phyloP scores from a whole-genome alignment of 176 grass and related monocot species.

The Miscanthus lutarioriparius region DNA sequence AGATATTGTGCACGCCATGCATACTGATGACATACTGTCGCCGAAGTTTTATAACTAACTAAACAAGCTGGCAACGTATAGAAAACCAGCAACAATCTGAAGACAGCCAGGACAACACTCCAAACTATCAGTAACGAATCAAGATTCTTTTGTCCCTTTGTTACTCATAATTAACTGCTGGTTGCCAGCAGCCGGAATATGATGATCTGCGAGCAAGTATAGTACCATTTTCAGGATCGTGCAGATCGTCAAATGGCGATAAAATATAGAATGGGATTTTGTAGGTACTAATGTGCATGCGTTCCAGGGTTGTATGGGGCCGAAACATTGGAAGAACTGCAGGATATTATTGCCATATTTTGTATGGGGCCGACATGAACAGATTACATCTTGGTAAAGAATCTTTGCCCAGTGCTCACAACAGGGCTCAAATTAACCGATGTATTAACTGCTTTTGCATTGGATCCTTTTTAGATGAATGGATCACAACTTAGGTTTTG shows the following conservation, averaged over 20 bases:
- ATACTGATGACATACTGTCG: not conserved
- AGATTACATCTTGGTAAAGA: not conserved
- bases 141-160: not conserved
- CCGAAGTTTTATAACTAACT: not conserved
- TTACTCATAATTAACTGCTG: not conserved
- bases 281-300: not conserved
- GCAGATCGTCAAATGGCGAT: not conserved
- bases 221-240: not conserved
- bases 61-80: not conserved
- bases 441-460: not conserved
- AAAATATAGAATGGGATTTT: not conserved
- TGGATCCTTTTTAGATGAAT: too few relatives aligned
- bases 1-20: not conserved
- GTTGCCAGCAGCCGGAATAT: not conserved
- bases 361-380: not conserved
- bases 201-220: not conserved
- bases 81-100: not conserved
- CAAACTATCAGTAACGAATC: not conserved
- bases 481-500: too few relatives aligned
- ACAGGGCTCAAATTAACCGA: not conserved
- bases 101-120: not conserved
- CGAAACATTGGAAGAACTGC: not conserved
- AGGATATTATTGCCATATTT: not conserved
- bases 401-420: not conserved
- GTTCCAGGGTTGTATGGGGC: not conserved